A percentile compares a stretch with the other conserved stretches of the same genome.
phyloP scores from a whole-genome alignment of 257 asterid species.

The Osmanthus fragrans region DNA sequence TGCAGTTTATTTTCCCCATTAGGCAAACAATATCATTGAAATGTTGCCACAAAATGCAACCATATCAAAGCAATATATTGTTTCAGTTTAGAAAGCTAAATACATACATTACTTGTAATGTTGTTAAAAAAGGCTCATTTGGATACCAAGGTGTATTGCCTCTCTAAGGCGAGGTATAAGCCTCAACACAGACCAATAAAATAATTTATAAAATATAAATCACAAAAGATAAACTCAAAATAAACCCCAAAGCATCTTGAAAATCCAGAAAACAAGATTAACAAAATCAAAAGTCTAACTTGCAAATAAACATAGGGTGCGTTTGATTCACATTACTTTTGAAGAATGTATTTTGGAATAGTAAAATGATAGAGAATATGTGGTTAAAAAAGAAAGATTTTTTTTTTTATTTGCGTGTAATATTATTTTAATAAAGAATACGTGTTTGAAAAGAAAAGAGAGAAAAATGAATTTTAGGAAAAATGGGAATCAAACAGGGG shows the following conservation, averaged over 20 bases:
- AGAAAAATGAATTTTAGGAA: too few species aligned
- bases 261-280: neutral
- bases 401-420: too few species aligned
- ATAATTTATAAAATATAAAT: neutral
- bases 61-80: neutral
- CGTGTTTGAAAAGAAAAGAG: too few species aligned
- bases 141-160: neutral
- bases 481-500: too few species aligned
- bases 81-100: neutral
- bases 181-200: neutral
- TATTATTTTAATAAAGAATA: too few species aligned
- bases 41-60: conserved; percentile 12
- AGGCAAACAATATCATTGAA: conserved; percentile 7
- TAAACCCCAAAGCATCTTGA: neutral
- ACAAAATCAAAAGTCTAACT: neutral
- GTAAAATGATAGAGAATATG: too few species aligned
- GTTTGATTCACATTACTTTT: too few species aligned
- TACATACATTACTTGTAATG: neutral
- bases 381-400: too few species aligned
- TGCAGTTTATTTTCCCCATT: neutral
- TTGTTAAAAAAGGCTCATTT: neutral
- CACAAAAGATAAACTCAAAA: too few species aligned
- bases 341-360: too few species aligned
- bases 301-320: neutral
- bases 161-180: neutral